Evolutionary conservation across 2,329 filamentous ascomycete genomes (phyloP), one percentile per base, ranked within the genome.

Genomic region (Alternaria sp.): DNA sequence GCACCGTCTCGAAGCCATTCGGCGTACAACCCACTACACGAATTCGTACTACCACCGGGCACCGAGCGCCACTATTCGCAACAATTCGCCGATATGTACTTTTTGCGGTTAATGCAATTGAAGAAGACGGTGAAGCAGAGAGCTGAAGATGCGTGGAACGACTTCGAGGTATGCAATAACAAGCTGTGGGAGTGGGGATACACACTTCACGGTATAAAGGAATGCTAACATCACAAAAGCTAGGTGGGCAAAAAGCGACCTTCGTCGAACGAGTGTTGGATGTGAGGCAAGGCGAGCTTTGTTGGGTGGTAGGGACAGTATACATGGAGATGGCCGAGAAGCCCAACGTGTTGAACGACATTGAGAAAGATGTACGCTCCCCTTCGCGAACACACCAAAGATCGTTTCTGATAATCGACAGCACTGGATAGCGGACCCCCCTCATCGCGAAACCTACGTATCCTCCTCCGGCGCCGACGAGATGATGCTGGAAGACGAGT

Each of bases 31-130:
- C 89, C 95, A 0, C 85, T 96, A 26, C 83, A 89, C 58, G 91
- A 90, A 8, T 98, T 93, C 80, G 83, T 83, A 52, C 87, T 98
- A 10, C 87, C 91, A 23, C 90, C 84, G 67, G 87, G 86, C 25
- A 80, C 84, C 45, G 81, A 84, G 36, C 84, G 86, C 65, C 91
- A 93, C 58, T 99, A 98, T 79, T 86, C 94, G 79, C 96, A 98
- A 79, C 96, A 99, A 82, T 99, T 92, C 86, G 93, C 91, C 66
- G 96, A 99, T 81, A 95, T 98, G 88, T 99, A 99, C 85, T 99
- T 97, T 78, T 80, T 97, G 71, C 91, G 96, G 12, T 86, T 99
- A 23, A 89, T 93, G 40, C 91, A 92, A 81, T 88, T 99, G 78
- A 97, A 95, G 81, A 92, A 93, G 10, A 86, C 88, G 1, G 91